Evolutionary conservation across 2,329 filamentous ascomycete genomes (phyloP).

Genomic region (Stagonosporopsis vannaccii): DNA sequence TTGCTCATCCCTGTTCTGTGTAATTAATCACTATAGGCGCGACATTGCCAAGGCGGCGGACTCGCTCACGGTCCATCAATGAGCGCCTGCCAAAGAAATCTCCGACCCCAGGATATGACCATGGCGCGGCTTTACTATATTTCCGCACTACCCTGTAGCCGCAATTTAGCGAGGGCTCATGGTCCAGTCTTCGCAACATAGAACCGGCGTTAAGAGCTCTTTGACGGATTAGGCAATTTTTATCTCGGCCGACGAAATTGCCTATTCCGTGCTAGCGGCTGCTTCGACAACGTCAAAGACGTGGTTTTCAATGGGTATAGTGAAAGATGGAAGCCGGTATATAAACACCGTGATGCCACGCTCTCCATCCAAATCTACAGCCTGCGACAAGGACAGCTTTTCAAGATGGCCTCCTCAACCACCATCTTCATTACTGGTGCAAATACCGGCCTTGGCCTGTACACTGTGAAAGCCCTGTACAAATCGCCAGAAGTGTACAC

Average conservation of each 20-base stretch:
- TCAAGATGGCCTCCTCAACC: background rate
- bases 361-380: background rate
- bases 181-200: background rate
- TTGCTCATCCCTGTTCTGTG: slow-evolving; percentile 2
- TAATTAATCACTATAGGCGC: slow-evolving; percentile 3
- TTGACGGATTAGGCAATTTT: too few species aligned
- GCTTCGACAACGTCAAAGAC: background rate
- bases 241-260: background rate
- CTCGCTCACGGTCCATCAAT: background rate
- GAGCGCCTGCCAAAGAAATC: background rate
- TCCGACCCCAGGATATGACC: background rate
- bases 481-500: background rate
- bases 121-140: background rate
- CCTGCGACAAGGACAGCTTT: background rate
- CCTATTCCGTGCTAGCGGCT: background rate
- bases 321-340: background rate
- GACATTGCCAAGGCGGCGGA: slow-evolving; percentile 3
- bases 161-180: background rate
- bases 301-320: background rate
- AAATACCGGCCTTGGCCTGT: background rate
- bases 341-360: background rate
- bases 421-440: background rate
- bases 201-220: background rate
- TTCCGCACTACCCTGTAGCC: background rate
- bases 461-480: background rate